Base-by-base conservation (phyloP, 1,284 basidiomycete species). In the Ustilago xerochloae region DNA sequence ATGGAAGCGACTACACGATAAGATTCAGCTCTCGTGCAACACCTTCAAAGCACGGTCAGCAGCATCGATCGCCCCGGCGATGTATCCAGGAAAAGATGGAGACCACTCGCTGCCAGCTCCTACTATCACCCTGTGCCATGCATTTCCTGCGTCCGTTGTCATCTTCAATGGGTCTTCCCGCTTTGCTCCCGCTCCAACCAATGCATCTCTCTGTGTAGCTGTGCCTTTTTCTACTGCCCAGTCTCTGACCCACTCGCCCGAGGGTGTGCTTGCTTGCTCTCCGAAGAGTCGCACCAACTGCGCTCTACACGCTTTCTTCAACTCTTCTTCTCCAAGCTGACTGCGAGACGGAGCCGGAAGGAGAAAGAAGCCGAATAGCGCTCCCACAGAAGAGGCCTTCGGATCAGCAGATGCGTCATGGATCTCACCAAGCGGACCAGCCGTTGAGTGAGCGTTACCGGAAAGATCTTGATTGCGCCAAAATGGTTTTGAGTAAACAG, bases 321-420 rank as follows among this genome's bases (percentile, higher is more conserved):
- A 10, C 8, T 48, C 24, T 4, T 29, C 46, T 18, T 48, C 46
- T 6, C 46, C 29, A 16, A 15, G 15, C 33, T 49, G 49, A 7
- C 49, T n/a, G 3, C 22, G 33, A 3, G 18, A 26, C 16, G 49
- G 28, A 24, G 49, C n/a, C n/a, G 33, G 10, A 51, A 9, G 8
- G 49, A 51, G 30, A 36, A 51, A 51, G 49, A 51, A 51, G 20
- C 49, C 49, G 18, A 51, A 51, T 16, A 51, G 33, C 7, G 49
- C 49, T 7, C 33, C 49, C 15, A 38, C 10, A 16, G 49, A 38
- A 16, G 33, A 28, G 26, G 28, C 30, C 26, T 6, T 29, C 22
- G 46, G n/a, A n/a, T n/a, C n/a, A n/a, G n/a, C n/a, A n/a, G n/a
- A n/a, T n/a, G n/a, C 32, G 32, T 51, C 32, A 22, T 51, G 33